A percentile compares a stretch with the other conserved stretches of the same genome.
phyloP scores from a whole-genome alignment of 305 asterid species.

The Caryopteris hybrid region DNA sequence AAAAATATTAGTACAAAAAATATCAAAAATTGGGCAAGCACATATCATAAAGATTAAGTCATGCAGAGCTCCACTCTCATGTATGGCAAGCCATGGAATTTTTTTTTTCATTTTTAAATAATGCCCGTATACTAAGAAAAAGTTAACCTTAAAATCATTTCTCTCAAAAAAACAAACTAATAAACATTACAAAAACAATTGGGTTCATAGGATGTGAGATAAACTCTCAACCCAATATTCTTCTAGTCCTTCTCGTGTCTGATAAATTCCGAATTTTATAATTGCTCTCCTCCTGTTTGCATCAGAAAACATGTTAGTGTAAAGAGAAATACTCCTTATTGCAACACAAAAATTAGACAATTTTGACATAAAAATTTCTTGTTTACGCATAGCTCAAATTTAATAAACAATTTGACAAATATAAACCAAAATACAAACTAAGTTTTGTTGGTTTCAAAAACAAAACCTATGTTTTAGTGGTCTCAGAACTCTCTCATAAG shows the following conservation, averaged over 20 bases:
- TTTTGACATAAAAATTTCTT: too few species aligned
- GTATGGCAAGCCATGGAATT: conserved; percentile 18
- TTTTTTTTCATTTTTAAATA: conserved; percentile 3
- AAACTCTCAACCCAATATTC: conserved; percentile 23
- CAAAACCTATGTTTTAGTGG: too few species aligned
- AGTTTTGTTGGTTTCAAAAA: too few species aligned
- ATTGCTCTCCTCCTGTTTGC: conserved; percentile 27
- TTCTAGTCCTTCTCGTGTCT: conserved; percentile 17
- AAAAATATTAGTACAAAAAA: conserved; percentile 4
- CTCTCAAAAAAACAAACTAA: conserved; percentile 28
- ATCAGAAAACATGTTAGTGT: conserved; percentile 1
- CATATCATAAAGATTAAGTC: conserved; percentile 20
- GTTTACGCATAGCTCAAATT: too few species aligned
- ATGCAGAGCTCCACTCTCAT: conserved; percentile 24
- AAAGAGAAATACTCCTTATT: neutral
- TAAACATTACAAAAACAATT: conserved; percentile 26
- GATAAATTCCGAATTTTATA: conserved; percentile 17
- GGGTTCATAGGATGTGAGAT: conserved; percentile 15
- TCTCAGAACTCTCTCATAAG: too few species aligned
- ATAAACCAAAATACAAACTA: too few species aligned
- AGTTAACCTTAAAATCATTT: conserved; percentile 24
- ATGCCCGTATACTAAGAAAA: conserved; percentile 31
- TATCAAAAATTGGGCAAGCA: conserved; percentile 18
- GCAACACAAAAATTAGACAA: neutral
- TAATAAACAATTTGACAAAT: too few species aligned